Evolutionary conservation across 352 stramenopile genomes (phyloP), one percentile per base, ranked within the genome.

Genomic region (Globisporangium barbulae): DNA sequence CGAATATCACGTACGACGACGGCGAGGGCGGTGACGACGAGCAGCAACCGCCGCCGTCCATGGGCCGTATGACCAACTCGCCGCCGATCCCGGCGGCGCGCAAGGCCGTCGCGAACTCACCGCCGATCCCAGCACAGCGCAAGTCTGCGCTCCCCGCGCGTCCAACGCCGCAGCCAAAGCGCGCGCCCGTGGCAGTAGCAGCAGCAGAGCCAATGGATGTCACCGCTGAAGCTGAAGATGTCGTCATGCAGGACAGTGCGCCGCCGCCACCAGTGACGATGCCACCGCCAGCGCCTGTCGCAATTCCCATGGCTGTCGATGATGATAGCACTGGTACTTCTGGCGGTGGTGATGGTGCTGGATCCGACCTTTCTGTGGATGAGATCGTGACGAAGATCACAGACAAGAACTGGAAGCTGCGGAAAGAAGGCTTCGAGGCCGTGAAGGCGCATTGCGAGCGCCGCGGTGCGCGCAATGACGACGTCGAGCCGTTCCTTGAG

Each of bases 361-460:
- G 63, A 3, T 48, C 42, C 0, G 71, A 75, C 21, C 67, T 74
- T 12, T 68, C 73, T 21, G 65, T 91, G 9, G 82, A 91, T 7
- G 65, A 53, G 5, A 47, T 94, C 3, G 52, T 90, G 31, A 68
- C 72, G 15, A 81, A 91, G 54, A 22, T 94, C 53, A 74, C 71
- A 15, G 85, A 96, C 58, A 94, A 93, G 70, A 93, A 91, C 70
- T 96, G 88, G 88, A 94, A 94, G 73, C 64, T 88, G 17, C 76
- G 88, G 8, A 96, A 94, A 76, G 80, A 90, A 69, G 88, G 72
- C 0, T 94, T 86, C 58, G 88, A 94, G 25, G 62, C 89, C 41
- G 65, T 92, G 50, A 96, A 91, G 54, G 61, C 69, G 12, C 55
- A 81, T 41, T 89, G 86, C 39, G 84, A 93, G 45, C 75, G 74